Evolutionary conservation across 164 flowering plant genomes (phyloP).

Genomic region (Platanus orientalis): DNA sequence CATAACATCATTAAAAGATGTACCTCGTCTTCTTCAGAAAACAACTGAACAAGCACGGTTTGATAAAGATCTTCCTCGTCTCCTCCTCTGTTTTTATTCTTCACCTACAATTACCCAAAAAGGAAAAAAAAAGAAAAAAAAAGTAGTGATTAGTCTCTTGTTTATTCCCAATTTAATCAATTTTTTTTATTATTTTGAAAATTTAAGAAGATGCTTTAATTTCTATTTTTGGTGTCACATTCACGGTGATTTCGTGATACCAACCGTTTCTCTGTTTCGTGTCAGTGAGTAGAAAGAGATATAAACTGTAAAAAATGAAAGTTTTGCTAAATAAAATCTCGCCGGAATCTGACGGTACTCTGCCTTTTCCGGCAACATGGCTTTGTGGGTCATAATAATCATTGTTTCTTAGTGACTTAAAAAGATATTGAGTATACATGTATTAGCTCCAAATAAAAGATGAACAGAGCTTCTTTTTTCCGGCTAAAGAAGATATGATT

Average conservation of each 20-base stretch:
- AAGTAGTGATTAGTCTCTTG: not conserved
- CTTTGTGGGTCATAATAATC: too few species aligned
- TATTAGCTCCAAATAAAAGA: too few species aligned
- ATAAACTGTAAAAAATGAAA: not conserved
- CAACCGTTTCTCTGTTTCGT: not conserved
- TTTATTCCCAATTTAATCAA: not conserved
- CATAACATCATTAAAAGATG: not conserved
- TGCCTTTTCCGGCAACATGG: not conserved
- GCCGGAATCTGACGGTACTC: not conserved
- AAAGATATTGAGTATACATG: too few species aligned
- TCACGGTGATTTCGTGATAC: conserved; percentile 51
- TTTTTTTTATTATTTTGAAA: not conserved
- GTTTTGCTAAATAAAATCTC: not conserved
- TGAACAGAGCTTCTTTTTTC: too few species aligned
- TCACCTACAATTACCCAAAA: conserved; percentile 31
- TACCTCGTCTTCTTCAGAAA: conserved; percentile 85
- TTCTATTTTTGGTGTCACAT: not conserved
- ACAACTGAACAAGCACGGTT: conserved; percentile 60
- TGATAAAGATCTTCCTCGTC: conserved; percentile 40
- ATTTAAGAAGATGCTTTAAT: not conserved
- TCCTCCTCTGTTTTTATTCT: conserved; percentile 24
- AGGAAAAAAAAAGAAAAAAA: not conserved
- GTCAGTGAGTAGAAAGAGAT: not conserved
- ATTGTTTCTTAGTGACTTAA: too few species aligned
- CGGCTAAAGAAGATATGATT: too few species aligned